Evolutionary conservation across 2,329 filamentous ascomycete species (phyloP).

Genomic region (Ophiostoma ips): DNA sequence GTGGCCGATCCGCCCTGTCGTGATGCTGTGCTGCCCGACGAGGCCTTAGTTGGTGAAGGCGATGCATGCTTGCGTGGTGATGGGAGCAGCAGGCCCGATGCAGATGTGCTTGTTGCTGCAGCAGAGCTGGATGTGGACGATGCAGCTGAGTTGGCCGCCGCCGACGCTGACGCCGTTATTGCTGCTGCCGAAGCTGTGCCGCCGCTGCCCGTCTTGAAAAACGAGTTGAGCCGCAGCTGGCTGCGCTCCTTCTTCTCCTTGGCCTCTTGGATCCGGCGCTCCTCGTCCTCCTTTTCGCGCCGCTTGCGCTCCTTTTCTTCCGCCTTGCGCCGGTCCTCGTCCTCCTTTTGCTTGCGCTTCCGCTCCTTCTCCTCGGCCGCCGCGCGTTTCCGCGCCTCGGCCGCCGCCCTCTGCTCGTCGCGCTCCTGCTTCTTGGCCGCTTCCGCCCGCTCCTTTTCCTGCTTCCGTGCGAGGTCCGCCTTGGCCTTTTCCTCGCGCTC

Average conservation of each 20-base stretch:
- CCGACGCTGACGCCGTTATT: neutral
- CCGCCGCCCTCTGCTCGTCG: constrained; percentile 25
- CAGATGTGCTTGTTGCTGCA: neutral
- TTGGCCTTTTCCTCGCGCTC: constrained; percentile 27
- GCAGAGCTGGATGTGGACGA: constrained; percentile 9
- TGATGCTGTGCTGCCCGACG: constrained; percentile 17
- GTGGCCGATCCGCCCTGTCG: constrained; percentile 13
- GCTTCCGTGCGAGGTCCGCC: constrained; percentile 24
- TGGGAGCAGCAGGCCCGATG: neutral
- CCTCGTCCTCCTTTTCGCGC: constrained; percentile 38
- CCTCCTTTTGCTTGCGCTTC: constrained; percentile 27
- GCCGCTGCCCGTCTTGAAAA: constrained; percentile 25
- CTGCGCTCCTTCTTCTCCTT: constrained; percentile 37
- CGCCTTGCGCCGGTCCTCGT: constrained; percentile 18
- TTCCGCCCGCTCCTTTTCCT: constrained; percentile 21
- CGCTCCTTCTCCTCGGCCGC: constrained; percentile 19
- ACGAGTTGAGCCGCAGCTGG: constrained; percentile 32
- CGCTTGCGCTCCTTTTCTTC: constrained; percentile 33
- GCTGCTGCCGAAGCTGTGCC: too few relatives aligned
- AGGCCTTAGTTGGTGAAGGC: neutral
- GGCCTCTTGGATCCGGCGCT: constrained; percentile 26
- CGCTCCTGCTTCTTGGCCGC: constrained; percentile 11
- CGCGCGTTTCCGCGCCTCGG: constrained; percentile 24
- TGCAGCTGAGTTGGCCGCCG: neutral
- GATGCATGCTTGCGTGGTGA: neutral